phyloP scores from a whole-genome alignment of 805 yeast species.

The Teunomyces barrocoloradensis region DNA sequence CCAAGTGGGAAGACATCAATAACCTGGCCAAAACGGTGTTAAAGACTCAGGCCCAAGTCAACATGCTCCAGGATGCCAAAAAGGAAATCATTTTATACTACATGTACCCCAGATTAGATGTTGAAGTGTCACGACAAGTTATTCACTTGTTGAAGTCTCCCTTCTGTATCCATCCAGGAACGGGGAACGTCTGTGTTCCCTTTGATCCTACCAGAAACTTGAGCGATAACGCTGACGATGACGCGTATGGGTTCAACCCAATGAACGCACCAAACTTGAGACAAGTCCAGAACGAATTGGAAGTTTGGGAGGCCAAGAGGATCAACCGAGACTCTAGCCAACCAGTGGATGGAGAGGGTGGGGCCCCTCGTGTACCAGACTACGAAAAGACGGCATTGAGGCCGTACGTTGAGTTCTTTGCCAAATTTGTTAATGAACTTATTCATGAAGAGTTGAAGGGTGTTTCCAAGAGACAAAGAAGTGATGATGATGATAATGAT shows the following conservation, averaged over 20 bases:
- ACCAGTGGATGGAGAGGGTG: constrained; percentile 20
- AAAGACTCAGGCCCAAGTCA: constrained; percentile 48
- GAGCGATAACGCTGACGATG: constrained; percentile 32
- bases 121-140: constrained; percentile 85
- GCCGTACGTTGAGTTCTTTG: constrained; percentile 67
- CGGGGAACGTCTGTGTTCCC: constrained; percentile 95
- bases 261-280: constrained; percentile 73
- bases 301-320: constrained; percentile 41
- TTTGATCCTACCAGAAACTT: constrained; percentile 50
- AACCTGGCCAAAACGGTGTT: constrained; percentile 43
- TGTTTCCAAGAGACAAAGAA: constrained; percentile 30
- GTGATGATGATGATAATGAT: constrained; percentile 21
- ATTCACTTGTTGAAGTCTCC: constrained; percentile 94
- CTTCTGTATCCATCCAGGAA: constrained; percentile 93
- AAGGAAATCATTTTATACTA: constrained; percentile 79
- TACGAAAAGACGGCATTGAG: constrained; percentile 67
- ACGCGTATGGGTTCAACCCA: constrained; percentile 66
- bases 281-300: constrained; percentile 62
- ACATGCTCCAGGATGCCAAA: constrained; percentile 61
- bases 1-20: constrained; percentile 82
- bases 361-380: constrained; percentile 31
- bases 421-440: constrained; percentile 56
- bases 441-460: constrained; percentile 51
- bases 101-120: constrained; percentile 88
- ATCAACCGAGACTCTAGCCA: constrained; percentile 27